A percentile compares a stretch with the other conserved stretches of the same genome.
Conservation (phyloP, 1,139 yeast species). For the Meyerozyma smithsonii region DNA sequence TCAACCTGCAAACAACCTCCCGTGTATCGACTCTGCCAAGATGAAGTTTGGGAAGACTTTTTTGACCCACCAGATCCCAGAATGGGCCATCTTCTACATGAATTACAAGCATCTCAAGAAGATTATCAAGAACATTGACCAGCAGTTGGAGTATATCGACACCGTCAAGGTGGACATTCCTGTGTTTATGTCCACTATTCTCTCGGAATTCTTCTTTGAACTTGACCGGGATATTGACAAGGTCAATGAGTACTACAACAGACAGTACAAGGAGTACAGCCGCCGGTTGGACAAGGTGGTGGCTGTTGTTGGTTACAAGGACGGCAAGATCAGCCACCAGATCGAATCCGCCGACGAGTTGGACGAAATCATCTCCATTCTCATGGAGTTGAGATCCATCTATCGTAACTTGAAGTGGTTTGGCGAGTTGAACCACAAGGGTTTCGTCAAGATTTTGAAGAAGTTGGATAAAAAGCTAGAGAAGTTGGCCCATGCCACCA, state of each 20-base stretch:
- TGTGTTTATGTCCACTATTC: slow-evolving; percentile 22
- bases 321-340: slow-evolving; percentile 23
- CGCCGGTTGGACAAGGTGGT: slow-evolving; percentile 56
- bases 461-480: slow-evolving; percentile 73
- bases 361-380: slow-evolving; percentile 71
- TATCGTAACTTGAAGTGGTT: slow-evolving; percentile 87
- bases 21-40: too few species aligned
- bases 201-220: slow-evolving; percentile 70
- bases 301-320: slow-evolving; percentile 26
- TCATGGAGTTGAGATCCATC: slow-evolving; percentile 73
- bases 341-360: slow-evolving; percentile 55
- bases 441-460: slow-evolving; percentile 83
- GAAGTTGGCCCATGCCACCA: slow-evolving; percentile 26
- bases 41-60: slow-evolving; percentile 89
- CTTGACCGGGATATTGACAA: slow-evolving; percentile 78
- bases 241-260: slow-evolving; percentile 74
- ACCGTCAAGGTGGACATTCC: slow-evolving; percentile 32
- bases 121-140: slow-evolving; percentile 54
- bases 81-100: slow-evolving; percentile 79
- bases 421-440: slow-evolving; percentile 89
- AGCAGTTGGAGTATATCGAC: slow-evolving; percentile 22
- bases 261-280: slow-evolving; percentile 68
- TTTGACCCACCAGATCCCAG: slow-evolving; percentile 84
- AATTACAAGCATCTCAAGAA: slow-evolving; percentile 84
- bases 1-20: too few species aligned